Evolutionary conservation across 2,329 filamentous ascomycete species (phyloP).

Genomic region (Fusarium marasasianum): DNA sequence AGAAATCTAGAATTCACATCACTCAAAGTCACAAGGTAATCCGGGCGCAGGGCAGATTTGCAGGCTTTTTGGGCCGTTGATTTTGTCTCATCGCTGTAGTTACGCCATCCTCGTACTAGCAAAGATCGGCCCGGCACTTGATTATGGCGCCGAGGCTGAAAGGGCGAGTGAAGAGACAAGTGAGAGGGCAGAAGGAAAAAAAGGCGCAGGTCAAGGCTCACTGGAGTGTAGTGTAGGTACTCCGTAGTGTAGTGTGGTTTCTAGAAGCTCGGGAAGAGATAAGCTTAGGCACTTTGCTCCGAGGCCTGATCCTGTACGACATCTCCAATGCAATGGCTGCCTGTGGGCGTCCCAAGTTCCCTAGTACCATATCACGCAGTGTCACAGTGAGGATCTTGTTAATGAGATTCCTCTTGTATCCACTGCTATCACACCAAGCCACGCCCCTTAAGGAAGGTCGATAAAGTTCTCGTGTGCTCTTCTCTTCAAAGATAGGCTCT

Average conservation of each 20-base stretch:
- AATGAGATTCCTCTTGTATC: conserved; percentile 13
- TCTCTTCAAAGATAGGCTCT: conserved; percentile 11
- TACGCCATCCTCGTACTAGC: not conserved
- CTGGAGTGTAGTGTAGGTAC: not conserved
- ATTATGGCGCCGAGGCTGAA: conserved; percentile 1
- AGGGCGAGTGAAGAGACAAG: not conserved
- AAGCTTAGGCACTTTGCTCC: conserved; percentile 14
- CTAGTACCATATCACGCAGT: not conserved
- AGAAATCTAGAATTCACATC: not conserved
- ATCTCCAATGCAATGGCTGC: conserved; percentile 2
- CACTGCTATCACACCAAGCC: conserved; percentile 28
- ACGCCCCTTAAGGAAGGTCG: conserved; percentile 33
- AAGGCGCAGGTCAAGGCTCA: not conserved
- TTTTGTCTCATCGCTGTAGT: conserved; percentile 5
- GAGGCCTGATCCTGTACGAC: not conserved
- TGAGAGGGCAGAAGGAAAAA: not conserved
- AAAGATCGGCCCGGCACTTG: conserved; percentile 7
- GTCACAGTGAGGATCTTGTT: not conserved
- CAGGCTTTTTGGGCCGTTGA: not conserved
- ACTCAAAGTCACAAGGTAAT: no score
- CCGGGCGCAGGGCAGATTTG: conserved; percentile 14
- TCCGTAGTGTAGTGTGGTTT: not conserved
- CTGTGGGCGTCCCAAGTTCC: not conserved
- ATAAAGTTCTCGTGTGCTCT: not conserved
- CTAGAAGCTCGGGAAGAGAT: conserved; percentile 19